A percentile compares a stretch with the other conserved stretches of the same genome.
Conservation (phyloP, 2,329 filamentous ascomycete genomes). For the Penicillium sp. region DNA sequence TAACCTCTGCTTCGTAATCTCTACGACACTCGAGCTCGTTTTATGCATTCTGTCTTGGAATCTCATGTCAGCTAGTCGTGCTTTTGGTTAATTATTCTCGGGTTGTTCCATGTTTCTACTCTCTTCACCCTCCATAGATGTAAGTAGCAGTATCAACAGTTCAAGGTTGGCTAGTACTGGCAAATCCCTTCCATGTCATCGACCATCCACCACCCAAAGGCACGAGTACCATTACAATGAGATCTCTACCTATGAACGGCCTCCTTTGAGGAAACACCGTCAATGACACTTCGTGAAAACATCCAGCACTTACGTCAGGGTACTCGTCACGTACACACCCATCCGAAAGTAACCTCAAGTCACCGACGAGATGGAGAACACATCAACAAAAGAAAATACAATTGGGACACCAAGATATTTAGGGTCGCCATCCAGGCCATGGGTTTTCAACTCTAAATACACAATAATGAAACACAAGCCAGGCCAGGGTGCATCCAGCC, state of each 20-base stretch:
- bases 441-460: slow-evolving; percentile 44
- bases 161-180: no score
- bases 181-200: no score
- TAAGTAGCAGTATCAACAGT: background rate
- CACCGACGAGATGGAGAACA: background rate
- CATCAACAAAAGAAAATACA: slow-evolving; percentile 24
- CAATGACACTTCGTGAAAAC: no score
- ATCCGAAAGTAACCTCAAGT: background rate
- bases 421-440: slow-evolving; percentile 36
- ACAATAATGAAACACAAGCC: slow-evolving; percentile 44
- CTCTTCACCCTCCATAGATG: background rate
- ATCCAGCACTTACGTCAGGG: no score
- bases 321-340: no score
- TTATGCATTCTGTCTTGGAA: background rate
- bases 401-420: slow-evolving; percentile 35
- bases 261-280: no score
- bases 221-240: no score
- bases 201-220: no score
- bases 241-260: no score
- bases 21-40: slow-evolving; percentile 5
- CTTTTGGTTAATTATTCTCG: background rate
- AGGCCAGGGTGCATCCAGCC: slow-evolving; percentile 26
- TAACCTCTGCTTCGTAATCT: slow-evolving; percentile 3
- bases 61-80: background rate
- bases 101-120: background rate